Evolutionary conservation across 2,329 filamentous ascomycete species (phyloP).

Genomic region (Clarireedia homoeocarpa): DNA sequence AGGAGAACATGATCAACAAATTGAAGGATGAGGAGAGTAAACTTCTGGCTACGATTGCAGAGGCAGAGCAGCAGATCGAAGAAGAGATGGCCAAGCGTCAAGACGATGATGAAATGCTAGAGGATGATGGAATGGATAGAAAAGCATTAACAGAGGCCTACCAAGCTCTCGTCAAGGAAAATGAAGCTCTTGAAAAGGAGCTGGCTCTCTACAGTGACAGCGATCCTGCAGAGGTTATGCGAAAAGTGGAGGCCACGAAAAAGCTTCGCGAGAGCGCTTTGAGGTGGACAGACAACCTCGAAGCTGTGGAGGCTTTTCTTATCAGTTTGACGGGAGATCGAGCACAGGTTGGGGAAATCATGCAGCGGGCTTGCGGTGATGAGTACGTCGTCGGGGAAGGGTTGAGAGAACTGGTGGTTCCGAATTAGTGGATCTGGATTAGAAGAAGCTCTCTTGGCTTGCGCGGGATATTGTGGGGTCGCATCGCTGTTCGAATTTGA

Average conservation of each 20-base stretch:
- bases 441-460: background rate
- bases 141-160: constrained; percentile 24
- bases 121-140: constrained; percentile 22
- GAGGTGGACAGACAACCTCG: constrained; percentile 29
- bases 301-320: constrained; percentile 26
- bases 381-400: constrained; percentile 41
- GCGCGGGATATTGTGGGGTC: background rate
- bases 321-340: constrained; percentile 26
- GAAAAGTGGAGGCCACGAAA: constrained; percentile 25
- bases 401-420: constrained; percentile 31
- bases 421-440: constrained; percentile 11
- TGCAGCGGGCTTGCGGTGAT: constrained; percentile 36
- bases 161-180: constrained; percentile 23
- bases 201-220: constrained; percentile 26
- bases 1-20: constrained; percentile 31
- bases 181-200: constrained; percentile 25
- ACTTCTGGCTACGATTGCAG: constrained; percentile 26
- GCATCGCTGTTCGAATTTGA: too few species aligned
- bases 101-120: constrained; percentile 28
- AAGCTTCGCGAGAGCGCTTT: constrained; percentile 23
- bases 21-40: constrained; percentile 32
- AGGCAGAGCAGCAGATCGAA: constrained; percentile 29
- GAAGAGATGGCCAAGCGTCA: constrained; percentile 30
- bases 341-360: constrained; percentile 30
- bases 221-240: constrained; percentile 25